phyloP scores from a whole-genome alignment of 495 filamentous ascomycete species.

The Penicillium macrosclerotiorum region DNA sequence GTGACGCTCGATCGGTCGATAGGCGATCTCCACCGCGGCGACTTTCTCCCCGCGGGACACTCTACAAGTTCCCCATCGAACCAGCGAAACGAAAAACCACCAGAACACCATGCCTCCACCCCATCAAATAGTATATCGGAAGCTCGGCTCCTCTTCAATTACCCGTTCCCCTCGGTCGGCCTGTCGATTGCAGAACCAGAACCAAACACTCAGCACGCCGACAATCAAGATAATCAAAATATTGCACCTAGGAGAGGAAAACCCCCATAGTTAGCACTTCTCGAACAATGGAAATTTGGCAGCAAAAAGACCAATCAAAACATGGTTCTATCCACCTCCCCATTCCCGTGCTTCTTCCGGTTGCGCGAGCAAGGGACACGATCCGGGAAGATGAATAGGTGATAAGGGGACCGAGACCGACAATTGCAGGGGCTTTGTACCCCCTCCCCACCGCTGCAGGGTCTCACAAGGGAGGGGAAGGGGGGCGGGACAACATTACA shows the following conservation, averaged over 20 bases:
- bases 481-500: constrained; percentile 3
- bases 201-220: constrained; percentile 29
- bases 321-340: no score
- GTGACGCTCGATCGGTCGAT: no score
- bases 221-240: constrained; percentile 42
- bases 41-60: not conserved
- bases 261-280: constrained; percentile 14
- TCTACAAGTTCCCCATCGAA: not conserved
- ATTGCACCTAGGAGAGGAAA: constrained; percentile 31
- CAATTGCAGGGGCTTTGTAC: no score
- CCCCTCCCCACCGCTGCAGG: no score
- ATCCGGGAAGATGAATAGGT: no score
- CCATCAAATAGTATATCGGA: constrained; percentile 39
- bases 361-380: not conserved
- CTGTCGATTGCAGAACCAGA: constrained; percentile 34
- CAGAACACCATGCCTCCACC: no score
- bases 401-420: no score
- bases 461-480: not conserved
- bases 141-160: constrained; percentile 34
- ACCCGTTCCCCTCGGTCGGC: constrained; percentile 36
- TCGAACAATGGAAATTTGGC: no score
- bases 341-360: no score
- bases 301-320: not conserved
- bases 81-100: no score
- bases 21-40: no score